phyloP scores from a whole-genome alignment of 306 rosid genomes.

The Castanea sativa region DNA sequence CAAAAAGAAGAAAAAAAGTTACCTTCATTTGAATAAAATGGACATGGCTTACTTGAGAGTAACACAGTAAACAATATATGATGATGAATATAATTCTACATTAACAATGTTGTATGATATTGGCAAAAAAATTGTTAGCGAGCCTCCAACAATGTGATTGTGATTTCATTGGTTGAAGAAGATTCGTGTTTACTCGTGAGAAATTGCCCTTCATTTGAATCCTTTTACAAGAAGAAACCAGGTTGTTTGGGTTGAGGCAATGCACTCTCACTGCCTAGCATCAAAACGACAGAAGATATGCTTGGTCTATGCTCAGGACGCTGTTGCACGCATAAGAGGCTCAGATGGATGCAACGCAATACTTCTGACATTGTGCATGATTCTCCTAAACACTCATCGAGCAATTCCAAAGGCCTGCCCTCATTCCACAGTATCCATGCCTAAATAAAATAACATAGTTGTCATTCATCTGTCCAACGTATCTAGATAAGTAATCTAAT shows the following conservation, averaged over 20 bases:
- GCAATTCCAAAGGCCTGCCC: background rate
- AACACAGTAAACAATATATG: too few species aligned
- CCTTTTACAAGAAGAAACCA: slow-evolving; percentile 23
- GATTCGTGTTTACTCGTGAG: background rate
- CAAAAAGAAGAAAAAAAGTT: too few species aligned
- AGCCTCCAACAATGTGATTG: too few species aligned
- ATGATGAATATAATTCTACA: too few species aligned
- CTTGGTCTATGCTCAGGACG: slow-evolving; percentile 51
- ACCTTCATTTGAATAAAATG: too few species aligned
- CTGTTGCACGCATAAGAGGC: slow-evolving; percentile 51
- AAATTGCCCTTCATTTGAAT: background rate
- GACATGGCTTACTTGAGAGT: too few species aligned
- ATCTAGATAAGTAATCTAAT: too few species aligned
- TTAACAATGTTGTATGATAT: too few species aligned
- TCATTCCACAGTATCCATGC: slow-evolving; percentile 35
- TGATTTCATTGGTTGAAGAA: too few species aligned
- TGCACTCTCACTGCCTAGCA: slow-evolving; percentile 39
- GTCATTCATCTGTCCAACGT: background rate
- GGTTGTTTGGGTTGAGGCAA: slow-evolving; percentile 51
- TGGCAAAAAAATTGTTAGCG: too few species aligned
- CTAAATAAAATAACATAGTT: background rate
- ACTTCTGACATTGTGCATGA: slow-evolving; percentile 1
- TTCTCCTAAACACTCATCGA: slow-evolving; percentile 24
- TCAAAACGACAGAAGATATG: slow-evolving; percentile 41
- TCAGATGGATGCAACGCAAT: slow-evolving; percentile 45